Evolutionary conservation across 768 basidiomycete species (phyloP), one percentile per base, ranked within the genome.

Genomic region (Wakefieldia striispora): DNA sequence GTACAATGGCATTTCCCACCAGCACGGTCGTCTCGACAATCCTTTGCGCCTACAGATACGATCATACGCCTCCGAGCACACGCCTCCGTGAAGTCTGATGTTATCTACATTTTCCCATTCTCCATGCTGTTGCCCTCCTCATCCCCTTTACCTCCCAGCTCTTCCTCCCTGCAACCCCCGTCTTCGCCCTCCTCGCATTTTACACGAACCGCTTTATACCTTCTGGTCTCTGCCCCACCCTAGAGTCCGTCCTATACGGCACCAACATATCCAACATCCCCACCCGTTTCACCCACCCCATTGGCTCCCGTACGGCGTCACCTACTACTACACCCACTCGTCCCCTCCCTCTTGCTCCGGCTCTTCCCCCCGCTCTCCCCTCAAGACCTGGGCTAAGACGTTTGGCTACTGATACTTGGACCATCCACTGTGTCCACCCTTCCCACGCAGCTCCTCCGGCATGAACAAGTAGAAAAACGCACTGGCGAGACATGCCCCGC

Each of bases 261-360:
- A 95, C 95, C 47, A 98, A 98, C 70, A 93, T 98, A 49, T 95
- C 92, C 31, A 94, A 98, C 70, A 86, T 97, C 66, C 84, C 98
- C 51, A 97, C 95, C 20, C 81, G 93, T 16, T 95, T 84, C 70
- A 98, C 95, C 10, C 91, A 95, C 63, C 90, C 94, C 16, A 57
- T 91, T 98, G 95, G 97, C 64, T 98, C 1, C 95, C 97, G 0
- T 99, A 99, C 60, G 97, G 97, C 17, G 80, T 98, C 40, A 75
- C 84, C 16, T 97, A 99, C 69, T 99, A 95, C 69, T n/a, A 75
- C 76, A 88, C 50, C 97, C 97, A 1, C 88, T 97, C 68, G 71
- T 95, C 51, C 82, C 97, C 41, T 92, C 90, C 24, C 78, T 85
- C 29, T 77, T 91, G 59, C 65, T 95, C 2, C 98, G 93, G 91